A percentile compares a stretch with the other conserved stretches of the same genome.
Conservation (phyloP, 306 rosid species). For the Comarum palustre region DNA sequence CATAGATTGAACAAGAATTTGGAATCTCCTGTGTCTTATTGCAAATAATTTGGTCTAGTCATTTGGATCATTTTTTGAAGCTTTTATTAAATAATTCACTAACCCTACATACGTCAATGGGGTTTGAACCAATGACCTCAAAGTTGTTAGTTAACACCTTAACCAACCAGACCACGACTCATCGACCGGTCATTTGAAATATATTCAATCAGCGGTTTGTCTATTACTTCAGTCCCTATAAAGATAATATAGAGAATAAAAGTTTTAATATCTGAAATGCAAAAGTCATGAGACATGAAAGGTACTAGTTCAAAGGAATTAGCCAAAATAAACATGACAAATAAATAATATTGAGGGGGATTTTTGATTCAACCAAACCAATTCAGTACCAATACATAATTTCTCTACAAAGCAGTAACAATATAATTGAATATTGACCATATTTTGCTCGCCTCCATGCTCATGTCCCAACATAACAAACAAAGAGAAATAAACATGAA, state of each 20-base stretch:
- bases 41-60: background rate
- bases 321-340: background rate
- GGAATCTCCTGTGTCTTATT: background rate
- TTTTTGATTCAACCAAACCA: constrained; percentile 54
- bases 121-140: too few species aligned
- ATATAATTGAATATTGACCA: constrained; percentile 39
- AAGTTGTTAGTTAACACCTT: too few species aligned
- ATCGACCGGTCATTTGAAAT: too few species aligned
- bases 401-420: constrained; percentile 33
- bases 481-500: constrained; percentile 50
- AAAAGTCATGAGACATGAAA: background rate
- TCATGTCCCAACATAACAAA: constrained; percentile 49
- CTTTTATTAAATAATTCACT: too few species aligned
- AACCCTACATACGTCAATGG: too few species aligned
- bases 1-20: background rate
- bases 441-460: constrained; percentile 54
- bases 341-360: constrained; percentile 31
- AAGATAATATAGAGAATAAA: background rate
- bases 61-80: too few species aligned
- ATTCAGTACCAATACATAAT: constrained; percentile 44
- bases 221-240: background rate
- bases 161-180: too few species aligned
- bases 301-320: background rate
- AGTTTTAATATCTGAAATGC: background rate
- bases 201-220: background rate